These are phyloP conservation scores for Lachnellula occidentalis DNA, from an alignment of 2,329 filamentous ascomycete genomes.

Conservation along the genomic window DNA sequence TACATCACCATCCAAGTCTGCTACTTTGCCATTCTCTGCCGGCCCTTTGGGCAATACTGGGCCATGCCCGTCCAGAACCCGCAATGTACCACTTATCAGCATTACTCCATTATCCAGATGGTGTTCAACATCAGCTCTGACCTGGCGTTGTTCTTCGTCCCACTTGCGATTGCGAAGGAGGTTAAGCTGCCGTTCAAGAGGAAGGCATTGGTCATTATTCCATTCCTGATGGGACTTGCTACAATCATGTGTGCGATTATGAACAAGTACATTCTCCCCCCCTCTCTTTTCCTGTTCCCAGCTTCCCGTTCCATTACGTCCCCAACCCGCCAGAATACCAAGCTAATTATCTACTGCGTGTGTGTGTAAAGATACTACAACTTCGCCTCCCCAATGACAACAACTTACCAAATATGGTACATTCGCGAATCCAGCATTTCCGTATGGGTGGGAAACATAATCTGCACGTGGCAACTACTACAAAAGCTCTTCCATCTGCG, in stretches of 20 bases:
- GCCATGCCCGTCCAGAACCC: slow-evolving; percentile 44
- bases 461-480: slow-evolving; percentile 40
- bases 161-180: slow-evolving; percentile 37
- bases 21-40: slow-evolving; percentile 41
- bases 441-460: slow-evolving; percentile 46
- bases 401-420: slow-evolving; percentile 39
- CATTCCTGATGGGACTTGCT: slow-evolving; percentile 45
- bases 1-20: slow-evolving; percentile 34
- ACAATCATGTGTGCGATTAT: slow-evolving; percentile 47
- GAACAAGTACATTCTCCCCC: slow-evolving; percentile 35
- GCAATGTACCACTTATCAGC: slow-evolving; percentile 50
- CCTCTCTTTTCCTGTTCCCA: neutral
- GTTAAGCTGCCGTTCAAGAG: slow-evolving; percentile 35
- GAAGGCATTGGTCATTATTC: slow-evolving; percentile 37
- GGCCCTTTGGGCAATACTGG: slow-evolving; percentile 52
- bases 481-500: slow-evolving; percentile 21
- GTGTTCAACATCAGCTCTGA: slow-evolving; percentile 55
- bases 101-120: slow-evolving; percentile 53
- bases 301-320: too few species aligned
- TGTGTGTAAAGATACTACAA: slow-evolving; percentile 15
- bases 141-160: slow-evolving; percentile 50
- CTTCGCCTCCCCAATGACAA: slow-evolving; percentile 29
- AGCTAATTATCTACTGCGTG: neutral
- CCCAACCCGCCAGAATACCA: too few species aligned
- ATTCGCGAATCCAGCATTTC: slow-evolving; percentile 46